Base-by-base conservation (phyloP, 345 rosid genomes). In the Arabidopsis arenosa region DNA sequence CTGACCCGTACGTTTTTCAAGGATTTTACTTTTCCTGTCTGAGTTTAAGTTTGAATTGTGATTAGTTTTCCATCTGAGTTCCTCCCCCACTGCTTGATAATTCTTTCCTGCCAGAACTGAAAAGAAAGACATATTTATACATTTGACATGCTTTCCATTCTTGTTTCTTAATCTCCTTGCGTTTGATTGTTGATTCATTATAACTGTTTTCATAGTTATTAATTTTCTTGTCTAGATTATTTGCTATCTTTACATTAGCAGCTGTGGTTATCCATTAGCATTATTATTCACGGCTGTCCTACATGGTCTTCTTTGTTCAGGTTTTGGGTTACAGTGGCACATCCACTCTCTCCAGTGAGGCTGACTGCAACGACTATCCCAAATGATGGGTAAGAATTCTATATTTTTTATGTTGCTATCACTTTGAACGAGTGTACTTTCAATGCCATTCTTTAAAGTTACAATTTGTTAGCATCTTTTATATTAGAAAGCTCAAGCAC, bases 1-100 rank as follows among this genome's bases (percentile, higher is more conserved):
- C 97, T 78, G 99, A 95, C 77, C 99, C 98, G 99, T 95, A 88
- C n/a, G 99, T 73, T 73, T 73, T 43, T 43, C 32, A 26, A 41
- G n/a, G 55, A 33, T 57, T 68, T 55, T 66, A 35, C 28, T 32
- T 37, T 33, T 41, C 28, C 15, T 35, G 14, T 37, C 39, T 63
- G 40, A 54, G 66, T 45, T 70, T 10, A 60, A 17, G 47, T 40
- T 39, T 64, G 44, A 70, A 58, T 23, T 76, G 49, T 63, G 37
- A 55, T 54, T 11, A 54, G 5, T 40, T 51, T 15, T 68, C 30
- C 63, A 11, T 33, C 32, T 18, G 11, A 14, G 41, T 14, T 52
- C n/a, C 12, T 35, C 62, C 45, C 55, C 11, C 6, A 18, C 47
- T 33, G 47, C 59, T 37, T 32, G 30, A 28, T 51, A 32, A 17